These are phyloP conservation scores for Leucocoprinus leucothites DNA, from an alignment of 768 basidiomycete genomes.

Conservation along the genomic window DNA sequence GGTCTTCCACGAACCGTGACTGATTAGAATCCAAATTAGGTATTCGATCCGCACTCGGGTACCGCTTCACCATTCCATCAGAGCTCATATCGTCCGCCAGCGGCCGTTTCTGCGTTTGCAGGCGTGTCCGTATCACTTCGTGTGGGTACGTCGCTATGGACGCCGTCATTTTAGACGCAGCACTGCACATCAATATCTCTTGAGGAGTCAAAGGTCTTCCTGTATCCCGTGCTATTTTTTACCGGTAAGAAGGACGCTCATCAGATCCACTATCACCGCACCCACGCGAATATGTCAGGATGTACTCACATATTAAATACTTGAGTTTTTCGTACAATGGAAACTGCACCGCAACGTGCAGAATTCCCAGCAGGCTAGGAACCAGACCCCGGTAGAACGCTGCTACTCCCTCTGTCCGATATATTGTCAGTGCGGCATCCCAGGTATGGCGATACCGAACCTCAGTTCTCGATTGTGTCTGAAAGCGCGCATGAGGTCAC, in stretches of 20 bases:
- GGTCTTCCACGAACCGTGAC: constrained; percentile 12
- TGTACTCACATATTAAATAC: constrained; percentile 71
- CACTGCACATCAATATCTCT: constrained; percentile 85
- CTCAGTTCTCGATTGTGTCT: constrained; percentile 85
- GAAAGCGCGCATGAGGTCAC: constrained; percentile 8
- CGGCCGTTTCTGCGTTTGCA: constrained; percentile 81
- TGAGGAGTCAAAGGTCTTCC: constrained; percentile 49
- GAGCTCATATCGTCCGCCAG: constrained; percentile 57
- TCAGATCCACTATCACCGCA: constrained; percentile 8
- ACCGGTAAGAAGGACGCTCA: constrained; percentile 1
- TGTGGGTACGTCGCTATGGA: constrained; percentile 96
- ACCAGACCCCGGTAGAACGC: constrained; percentile 95
- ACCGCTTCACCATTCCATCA: constrained; percentile 56
- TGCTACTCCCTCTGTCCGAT: constrained; percentile 77
- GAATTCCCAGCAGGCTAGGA: constrained; percentile 90
- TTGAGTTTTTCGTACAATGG: constrained; percentile 95
- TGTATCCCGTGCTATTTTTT: constrained; percentile 39
- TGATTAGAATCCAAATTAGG: constrained; percentile 7
- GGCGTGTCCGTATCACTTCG: constrained; percentile 96
- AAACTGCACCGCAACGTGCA: constrained; percentile 96
- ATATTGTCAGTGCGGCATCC: constrained; percentile 89
- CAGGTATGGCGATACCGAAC: constrained; percentile 83
- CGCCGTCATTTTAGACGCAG: constrained; percentile 94
- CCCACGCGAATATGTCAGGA: background rate
- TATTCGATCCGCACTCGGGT: constrained; percentile 25